Evolutionary conservation across 225 moss, liverwort and hornwort genomes (phyloP).

Genomic region (Rhytidiadelphus loreus): DNA sequence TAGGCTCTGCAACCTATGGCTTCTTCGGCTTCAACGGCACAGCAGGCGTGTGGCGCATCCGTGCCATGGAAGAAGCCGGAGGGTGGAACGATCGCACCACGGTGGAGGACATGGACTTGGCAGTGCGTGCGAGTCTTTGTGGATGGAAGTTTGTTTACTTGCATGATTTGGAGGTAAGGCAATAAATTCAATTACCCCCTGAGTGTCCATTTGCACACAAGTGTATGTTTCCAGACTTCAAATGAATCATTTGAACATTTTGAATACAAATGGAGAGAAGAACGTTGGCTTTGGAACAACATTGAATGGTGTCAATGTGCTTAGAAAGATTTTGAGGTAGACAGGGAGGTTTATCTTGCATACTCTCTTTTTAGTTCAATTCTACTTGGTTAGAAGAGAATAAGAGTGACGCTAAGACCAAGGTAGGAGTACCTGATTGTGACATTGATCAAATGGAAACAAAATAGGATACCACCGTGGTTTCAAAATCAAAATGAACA

Average conservation of each 20-base stretch:
- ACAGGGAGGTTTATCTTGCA: no score
- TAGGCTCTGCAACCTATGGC: conserved; percentile 51
- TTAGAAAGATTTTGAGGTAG: not conserved
- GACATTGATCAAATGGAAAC: no score
- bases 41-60: conserved; percentile 76
- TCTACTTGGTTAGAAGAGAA: no score
- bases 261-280: no score
- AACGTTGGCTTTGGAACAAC: no score
- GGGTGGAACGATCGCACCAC: conserved; percentile 86
- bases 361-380: no score
- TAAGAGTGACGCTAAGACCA: no score
- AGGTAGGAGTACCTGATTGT: no score
- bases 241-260: no score
- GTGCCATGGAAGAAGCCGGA: conserved; percentile 67
- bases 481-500: no score
- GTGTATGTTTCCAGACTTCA: not conserved
- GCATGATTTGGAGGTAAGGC: conserved; percentile 42
- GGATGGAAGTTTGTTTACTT: conserved; percentile 88
- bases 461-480: no score
- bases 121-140: conserved; percentile 57
- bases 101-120: conserved; percentile 83
- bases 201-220: not conserved
- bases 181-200: not conserved
- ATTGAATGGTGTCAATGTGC: not conserved
- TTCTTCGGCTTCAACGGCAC: conserved; percentile 91